Conservation (phyloP, 139 green algal genomes). For the Nannochloris sp. region DNA sequence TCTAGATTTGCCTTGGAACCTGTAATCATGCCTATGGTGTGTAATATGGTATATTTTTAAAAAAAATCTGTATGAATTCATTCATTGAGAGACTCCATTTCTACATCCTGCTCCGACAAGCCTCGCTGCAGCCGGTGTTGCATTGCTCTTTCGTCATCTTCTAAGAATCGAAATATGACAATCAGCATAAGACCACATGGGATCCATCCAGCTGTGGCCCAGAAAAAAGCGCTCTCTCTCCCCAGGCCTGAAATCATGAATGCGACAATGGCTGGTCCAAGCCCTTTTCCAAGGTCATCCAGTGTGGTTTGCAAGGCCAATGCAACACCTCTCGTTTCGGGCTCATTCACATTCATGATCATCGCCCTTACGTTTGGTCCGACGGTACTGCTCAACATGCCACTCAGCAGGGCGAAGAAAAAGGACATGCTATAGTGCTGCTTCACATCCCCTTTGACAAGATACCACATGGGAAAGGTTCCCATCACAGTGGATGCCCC, state of each 20-base stretch:
- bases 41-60: constrained; percentile 12
- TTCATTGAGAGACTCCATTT: background rate
- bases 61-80: constrained; percentile 2
- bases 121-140: constrained; percentile 14
- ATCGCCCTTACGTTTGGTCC: constrained; percentile 55
- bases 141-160: constrained; percentile 23
- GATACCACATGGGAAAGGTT: constrained; percentile 41
- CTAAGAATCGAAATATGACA: constrained; percentile 12
- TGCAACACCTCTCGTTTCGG: constrained; percentile 61
- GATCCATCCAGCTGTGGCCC: constrained; percentile 56
- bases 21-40: constrained; percentile 6
- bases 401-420: constrained; percentile 20
- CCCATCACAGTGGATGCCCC: constrained; percentile 36
- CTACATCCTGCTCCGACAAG: background rate
- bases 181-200: constrained; percentile 56
- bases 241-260: constrained; percentile 41
- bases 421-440: constrained; percentile 18
- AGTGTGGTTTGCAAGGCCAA: constrained; percentile 63
- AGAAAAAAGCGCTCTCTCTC: constrained; percentile 55
- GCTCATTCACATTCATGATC: constrained; percentile 76
- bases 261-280: constrained; percentile 64
- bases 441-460: constrained; percentile 52
- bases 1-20: constrained; percentile 11
- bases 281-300: constrained; percentile 70
- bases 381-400: constrained; percentile 11